Percentiles rank a stretch among this genome's conserved stretches.
These are phyloP conservation scores for Metarhizium rileyi DNA, from an alignment of 2,329 filamentous ascomycete genomes.

Conservation along the genomic window DNA sequence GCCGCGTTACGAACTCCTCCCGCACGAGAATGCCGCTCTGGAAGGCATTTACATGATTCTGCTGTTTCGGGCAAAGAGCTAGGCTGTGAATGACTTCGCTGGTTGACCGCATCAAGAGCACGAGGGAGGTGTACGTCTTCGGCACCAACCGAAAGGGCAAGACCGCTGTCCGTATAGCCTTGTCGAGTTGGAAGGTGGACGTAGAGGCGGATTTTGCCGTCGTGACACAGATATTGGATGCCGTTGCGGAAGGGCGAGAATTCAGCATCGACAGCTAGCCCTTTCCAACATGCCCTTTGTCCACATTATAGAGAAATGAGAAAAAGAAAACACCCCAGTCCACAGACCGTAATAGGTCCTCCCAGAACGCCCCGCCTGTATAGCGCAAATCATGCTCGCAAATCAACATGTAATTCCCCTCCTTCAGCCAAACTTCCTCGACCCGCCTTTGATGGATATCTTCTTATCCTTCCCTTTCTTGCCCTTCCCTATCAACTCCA, in stretches of 20 bases:
- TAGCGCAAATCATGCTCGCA: too few relatives aligned
- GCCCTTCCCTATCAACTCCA: slow-evolving; percentile 49
- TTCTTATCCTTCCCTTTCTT: slow-evolving; percentile 36
- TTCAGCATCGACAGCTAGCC: slow-evolving; percentile 15
- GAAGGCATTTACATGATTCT: slow-evolving; percentile 55
- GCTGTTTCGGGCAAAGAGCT: slow-evolving; percentile 64
- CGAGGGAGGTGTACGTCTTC: slow-evolving; percentile 69
- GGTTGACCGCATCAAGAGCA: slow-evolving; percentile 63
- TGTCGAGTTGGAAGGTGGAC: slow-evolving; percentile 76
- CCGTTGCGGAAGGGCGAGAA: slow-evolving; percentile 28
- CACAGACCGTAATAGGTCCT: not conserved
- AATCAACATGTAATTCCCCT: too few relatives aligned
- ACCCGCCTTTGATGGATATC: slow-evolving; percentile 35
- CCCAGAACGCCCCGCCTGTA: not conserved
- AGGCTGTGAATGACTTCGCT: slow-evolving; percentile 51
- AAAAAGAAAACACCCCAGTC: not conserved
- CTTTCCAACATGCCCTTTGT: not conserved
- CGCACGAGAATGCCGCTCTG: slow-evolving; percentile 33
- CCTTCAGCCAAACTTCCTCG: slow-evolving; percentile 44
- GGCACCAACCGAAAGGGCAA: slow-evolving; percentile 68
- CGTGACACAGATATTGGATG: slow-evolving; percentile 52
- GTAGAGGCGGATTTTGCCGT: slow-evolving; percentile 54
- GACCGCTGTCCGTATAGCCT: slow-evolving; percentile 71
- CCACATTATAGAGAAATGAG: not conserved
- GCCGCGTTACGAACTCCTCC: slow-evolving; percentile 57